Evolutionary conservation across 345 rosid species (phyloP).

Genomic region (Eucalyptus marginata): DNA sequence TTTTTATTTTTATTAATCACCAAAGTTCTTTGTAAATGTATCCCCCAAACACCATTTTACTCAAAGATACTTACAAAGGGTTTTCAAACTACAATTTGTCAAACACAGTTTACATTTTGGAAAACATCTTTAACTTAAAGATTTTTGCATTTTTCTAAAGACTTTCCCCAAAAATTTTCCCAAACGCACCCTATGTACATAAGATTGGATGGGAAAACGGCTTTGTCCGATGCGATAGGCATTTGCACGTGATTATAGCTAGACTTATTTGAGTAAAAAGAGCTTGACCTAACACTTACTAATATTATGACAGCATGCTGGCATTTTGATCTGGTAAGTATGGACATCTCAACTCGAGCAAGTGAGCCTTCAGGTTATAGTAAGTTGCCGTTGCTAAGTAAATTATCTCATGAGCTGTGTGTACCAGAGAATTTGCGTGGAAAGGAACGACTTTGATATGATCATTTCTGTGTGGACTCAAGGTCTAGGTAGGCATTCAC

Average conservation of each 20-base stretch:
- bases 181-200: too few relatives aligned
- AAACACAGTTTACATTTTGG: too few relatives aligned
- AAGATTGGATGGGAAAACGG: neutral
- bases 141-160: too few relatives aligned
- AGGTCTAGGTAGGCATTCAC: neutral
- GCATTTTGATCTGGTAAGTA: neutral
- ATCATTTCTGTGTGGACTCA: neutral
- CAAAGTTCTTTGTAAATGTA: too few relatives aligned
- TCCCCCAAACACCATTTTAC: too few relatives aligned
- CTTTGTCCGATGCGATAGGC: neutral
- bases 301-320: neutral
- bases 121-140: too few relatives aligned
- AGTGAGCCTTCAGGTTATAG: neutral
- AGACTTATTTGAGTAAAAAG: neutral
- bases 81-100: too few relatives aligned
- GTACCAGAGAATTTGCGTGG: neutral
- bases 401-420: neutral
- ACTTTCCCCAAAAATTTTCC: too few relatives aligned
- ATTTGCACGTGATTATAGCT: neutral
- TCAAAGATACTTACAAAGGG: too few relatives aligned
- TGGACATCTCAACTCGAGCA: neutral
- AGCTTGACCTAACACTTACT: neutral
- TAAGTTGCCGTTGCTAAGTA: neutral
- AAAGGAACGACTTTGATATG: neutral
- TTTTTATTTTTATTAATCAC: too few relatives aligned